phyloP scores from a whole-genome alignment of 148 eudicot species.

The Nepenthes gracilis region DNA sequence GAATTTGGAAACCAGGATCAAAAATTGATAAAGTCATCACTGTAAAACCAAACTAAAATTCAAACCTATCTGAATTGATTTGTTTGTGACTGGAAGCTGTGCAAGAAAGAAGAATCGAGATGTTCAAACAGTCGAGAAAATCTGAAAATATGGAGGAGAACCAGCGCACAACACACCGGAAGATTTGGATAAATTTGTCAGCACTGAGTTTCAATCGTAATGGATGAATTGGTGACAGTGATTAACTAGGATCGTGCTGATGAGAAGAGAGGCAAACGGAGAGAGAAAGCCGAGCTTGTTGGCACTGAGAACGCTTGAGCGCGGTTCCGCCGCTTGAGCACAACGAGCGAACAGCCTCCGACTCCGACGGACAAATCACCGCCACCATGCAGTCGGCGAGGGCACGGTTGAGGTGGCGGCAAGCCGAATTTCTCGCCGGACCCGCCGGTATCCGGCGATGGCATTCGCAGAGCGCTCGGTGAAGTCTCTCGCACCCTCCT shows the following conservation, averaged over 20 bases:
- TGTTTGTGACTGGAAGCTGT: too few relatives aligned
- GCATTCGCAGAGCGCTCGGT: conserved; percentile 36
- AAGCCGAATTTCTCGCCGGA: conserved; percentile 26
- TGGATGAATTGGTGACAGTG: too few relatives aligned
- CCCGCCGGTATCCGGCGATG: conserved; percentile 47
- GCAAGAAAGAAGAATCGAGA: too few relatives aligned
- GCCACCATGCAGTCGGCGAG: conserved; percentile 50
- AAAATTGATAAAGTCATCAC: too few relatives aligned
- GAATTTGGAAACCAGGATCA: too few relatives aligned
- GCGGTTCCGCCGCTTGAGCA: conserved; percentile 68
- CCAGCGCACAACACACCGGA: too few relatives aligned
- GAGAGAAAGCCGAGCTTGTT: conserved; percentile 50
- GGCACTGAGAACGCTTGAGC: conserved; percentile 64
- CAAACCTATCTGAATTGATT: too few relatives aligned
- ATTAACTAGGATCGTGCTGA: conserved; percentile 11
- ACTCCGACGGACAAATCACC: conserved; percentile 39
- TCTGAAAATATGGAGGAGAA: too few relatives aligned
- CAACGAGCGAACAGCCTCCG: conserved; percentile 48
- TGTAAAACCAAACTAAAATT: too few relatives aligned
- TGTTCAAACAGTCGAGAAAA: too few relatives aligned
- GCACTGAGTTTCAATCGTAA: too few relatives aligned
- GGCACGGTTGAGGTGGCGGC: conserved; percentile 55
- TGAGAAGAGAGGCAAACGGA: conserved; percentile 46
- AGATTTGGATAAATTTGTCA: too few relatives aligned
- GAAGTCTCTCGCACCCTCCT: conserved; percentile 29